Evolutionary conservation across 257 asterid species (phyloP).

Genomic region (Thymus mandschuricus): DNA sequence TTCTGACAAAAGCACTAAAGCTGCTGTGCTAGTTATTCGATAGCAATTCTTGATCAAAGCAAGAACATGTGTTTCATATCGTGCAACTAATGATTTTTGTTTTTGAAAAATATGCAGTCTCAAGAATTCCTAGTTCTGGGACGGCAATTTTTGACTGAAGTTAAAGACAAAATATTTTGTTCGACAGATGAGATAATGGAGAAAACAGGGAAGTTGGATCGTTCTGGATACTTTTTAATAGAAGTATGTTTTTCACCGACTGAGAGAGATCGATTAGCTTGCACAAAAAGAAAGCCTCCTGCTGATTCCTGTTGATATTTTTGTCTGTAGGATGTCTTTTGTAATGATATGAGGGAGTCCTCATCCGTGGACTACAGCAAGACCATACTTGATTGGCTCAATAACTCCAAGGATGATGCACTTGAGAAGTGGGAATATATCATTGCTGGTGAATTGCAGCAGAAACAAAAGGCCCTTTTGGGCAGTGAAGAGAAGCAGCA

Average conservation of each 20-base stretch:
- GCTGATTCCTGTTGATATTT: slow-evolving; percentile 26
- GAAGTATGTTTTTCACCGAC: slow-evolving; percentile 53
- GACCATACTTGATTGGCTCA: slow-evolving; percentile 82
- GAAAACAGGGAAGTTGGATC: slow-evolving; percentile 59
- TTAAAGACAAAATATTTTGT: slow-evolving; percentile 80
- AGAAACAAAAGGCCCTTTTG: slow-evolving; percentile 67
- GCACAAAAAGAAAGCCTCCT: background rate
- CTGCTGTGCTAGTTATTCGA: background rate
- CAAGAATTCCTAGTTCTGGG: slow-evolving; percentile 92
- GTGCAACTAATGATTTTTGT: slow-evolving; percentile 31
- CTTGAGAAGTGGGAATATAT: slow-evolving; percentile 85
- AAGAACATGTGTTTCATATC: slow-evolving; percentile 2
- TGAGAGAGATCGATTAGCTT: slow-evolving; percentile 20
- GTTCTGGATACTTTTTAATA: slow-evolving; percentile 90
- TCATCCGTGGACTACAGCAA: slow-evolving; percentile 71
- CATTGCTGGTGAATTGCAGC: slow-evolving; percentile 66
- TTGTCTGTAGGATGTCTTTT: slow-evolving; percentile 69
- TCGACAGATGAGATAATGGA: slow-evolving; percentile 80
- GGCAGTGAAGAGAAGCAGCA: slow-evolving; percentile 46
- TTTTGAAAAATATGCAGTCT: slow-evolving; percentile 45
- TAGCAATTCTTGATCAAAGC: background rate
- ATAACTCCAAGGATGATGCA: slow-evolving; percentile 66
- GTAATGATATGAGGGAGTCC: slow-evolving; percentile 68
- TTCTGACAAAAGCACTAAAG: background rate
- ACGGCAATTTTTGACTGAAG: slow-evolving; percentile 78